phyloP scores from a whole-genome alignment of 1,139 yeast species.

The Torulaspora pretoriensis region DNA sequence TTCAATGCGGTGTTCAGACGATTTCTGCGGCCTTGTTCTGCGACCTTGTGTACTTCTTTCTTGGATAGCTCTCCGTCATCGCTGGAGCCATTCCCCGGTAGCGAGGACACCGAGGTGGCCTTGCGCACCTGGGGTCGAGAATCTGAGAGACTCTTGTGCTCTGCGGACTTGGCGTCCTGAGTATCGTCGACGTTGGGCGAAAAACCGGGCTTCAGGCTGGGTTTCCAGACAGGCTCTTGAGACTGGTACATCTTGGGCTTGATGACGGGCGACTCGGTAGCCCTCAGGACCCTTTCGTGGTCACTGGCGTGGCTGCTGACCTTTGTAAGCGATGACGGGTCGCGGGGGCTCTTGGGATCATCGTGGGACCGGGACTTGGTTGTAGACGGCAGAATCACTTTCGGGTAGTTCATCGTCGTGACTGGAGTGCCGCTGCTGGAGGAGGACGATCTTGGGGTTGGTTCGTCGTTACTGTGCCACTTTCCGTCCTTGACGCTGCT shows the following conservation, averaged over 20 bases:
- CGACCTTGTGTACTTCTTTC: slow-evolving; percentile 82
- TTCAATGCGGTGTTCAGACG: slow-evolving; percentile 83
- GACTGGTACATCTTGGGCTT: slow-evolving; percentile 22
- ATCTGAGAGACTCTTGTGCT: background rate
- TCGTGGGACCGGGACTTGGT: slow-evolving; percentile 7
- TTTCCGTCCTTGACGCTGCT: slow-evolving; percentile 19
- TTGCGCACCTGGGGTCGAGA: slow-evolving; percentile 7
- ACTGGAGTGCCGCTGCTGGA: slow-evolving; percentile 18
- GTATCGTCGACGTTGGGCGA: slow-evolving; percentile 1
- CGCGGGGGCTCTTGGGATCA: slow-evolving; percentile 11
- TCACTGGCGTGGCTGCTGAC: slow-evolving; percentile 1
- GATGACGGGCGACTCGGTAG: slow-evolving; percentile 34
- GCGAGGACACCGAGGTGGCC: slow-evolving; percentile 7
- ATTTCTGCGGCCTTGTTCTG: slow-evolving; percentile 94
- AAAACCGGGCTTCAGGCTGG: slow-evolving; percentile 1
- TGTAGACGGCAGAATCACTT: slow-evolving; percentile 31
- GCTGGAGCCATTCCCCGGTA: slow-evolving; percentile 11
- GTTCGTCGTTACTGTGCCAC: slow-evolving; percentile 11
- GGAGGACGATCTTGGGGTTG: slow-evolving; percentile 14
- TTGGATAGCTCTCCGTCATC: slow-evolving; percentile 37
- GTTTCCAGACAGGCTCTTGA: slow-evolving; percentile 4
- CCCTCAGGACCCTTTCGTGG: slow-evolving; percentile 19
- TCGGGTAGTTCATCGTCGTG: slow-evolving; percentile 24
- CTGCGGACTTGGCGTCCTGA: background rate
- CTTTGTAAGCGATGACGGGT: background rate